Evolutionary conservation across 2,329 filamentous ascomycete genomes (phyloP).

Genomic region (Fusarium albosuccineum): DNA sequence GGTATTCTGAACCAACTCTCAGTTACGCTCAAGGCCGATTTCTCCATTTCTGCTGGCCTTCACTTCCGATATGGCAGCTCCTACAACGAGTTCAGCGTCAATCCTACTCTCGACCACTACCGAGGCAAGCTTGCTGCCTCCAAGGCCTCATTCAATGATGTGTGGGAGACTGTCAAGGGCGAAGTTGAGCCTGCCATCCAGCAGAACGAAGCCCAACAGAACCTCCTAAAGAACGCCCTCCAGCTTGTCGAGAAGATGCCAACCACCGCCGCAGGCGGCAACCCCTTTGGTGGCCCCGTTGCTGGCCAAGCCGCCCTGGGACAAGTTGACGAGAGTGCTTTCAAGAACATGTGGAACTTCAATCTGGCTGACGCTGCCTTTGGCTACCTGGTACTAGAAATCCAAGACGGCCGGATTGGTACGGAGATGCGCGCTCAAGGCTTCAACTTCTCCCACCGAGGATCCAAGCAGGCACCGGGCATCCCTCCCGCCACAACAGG

Average conservation of each 20-base stretch:
- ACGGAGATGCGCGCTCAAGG: conserved; percentile 99
- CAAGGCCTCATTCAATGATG: conserved; percentile 98
- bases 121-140: conserved; percentile 97
- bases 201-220: conserved; percentile 94
- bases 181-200: conserved; percentile 96
- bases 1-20: conserved; percentile 98
- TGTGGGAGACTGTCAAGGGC: conserved; percentile 98
- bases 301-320: conserved; percentile 80
- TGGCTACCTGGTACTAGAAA: conserved; percentile 93
- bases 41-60: conserved; percentile 95
- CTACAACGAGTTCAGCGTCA: conserved; percentile 99
- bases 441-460: conserved; percentile 98
- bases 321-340: conserved; percentile 96
- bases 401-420: conserved; percentile 94
- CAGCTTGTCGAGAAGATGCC: conserved; percentile 99
- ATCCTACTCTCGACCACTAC: conserved; percentile 97
- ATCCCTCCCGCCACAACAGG: conserved; percentile 51
- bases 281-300: conserved; percentile 92
- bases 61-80: conserved; percentile 99
- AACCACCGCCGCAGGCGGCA: conserved; percentile 91
- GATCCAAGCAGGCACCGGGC: conserved; percentile 77
- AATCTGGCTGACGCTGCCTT: conserved; percentile 98
- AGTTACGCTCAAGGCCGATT: conserved; percentile 96
- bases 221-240: conserved; percentile 88
- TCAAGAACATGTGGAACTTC: conserved; percentile 99